Conservation (phyloP, 495 filamentous ascomycete genomes). For the Physcia stellaris region DNA sequence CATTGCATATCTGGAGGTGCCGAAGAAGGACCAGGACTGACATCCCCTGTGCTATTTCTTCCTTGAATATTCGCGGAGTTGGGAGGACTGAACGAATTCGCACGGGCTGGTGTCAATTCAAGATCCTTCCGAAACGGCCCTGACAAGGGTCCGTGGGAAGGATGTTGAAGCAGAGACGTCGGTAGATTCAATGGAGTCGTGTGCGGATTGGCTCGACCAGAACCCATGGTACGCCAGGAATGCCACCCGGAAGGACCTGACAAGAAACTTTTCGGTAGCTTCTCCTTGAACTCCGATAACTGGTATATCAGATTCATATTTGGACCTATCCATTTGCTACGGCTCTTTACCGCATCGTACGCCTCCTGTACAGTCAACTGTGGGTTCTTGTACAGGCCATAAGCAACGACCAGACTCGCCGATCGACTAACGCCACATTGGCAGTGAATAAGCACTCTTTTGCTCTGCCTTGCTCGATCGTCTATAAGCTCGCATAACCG, state of each 20-base stretch:
- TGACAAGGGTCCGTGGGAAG: conserved; percentile 8
- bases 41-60: conserved; percentile 5
- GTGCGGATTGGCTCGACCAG: conserved; percentile 13
- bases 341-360: conserved; percentile 77
- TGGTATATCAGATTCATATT: conserved; percentile 99
- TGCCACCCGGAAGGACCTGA: conserved; percentile 26
- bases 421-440: conserved; percentile 93
- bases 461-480: conserved; percentile 58
- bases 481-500: conserved; percentile 80
- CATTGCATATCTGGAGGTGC: conserved; percentile 26
- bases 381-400: conserved; percentile 85
- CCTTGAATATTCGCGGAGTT: conserved; percentile 9
- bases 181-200: conserved; percentile 29
- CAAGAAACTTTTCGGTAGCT: conserved; percentile 36
- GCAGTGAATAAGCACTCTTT: conserved; percentile 85
- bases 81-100: conserved; percentile 21
- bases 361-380: conserved; percentile 81
- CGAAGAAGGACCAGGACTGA: conserved; percentile 42
- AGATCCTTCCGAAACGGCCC: conserved; percentile 24
- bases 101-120: conserved; percentile 27
- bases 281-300: conserved; percentile 78
- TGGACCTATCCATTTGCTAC: conserved; percentile 90
- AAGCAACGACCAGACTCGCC: conserved; percentile 92
- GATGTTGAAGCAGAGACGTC: conserved; percentile 10
- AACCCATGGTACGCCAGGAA: conserved; percentile 32